Conservation (phyloP, 208 protist genomes). For the Endotrypanum monterogeii region DNA sequence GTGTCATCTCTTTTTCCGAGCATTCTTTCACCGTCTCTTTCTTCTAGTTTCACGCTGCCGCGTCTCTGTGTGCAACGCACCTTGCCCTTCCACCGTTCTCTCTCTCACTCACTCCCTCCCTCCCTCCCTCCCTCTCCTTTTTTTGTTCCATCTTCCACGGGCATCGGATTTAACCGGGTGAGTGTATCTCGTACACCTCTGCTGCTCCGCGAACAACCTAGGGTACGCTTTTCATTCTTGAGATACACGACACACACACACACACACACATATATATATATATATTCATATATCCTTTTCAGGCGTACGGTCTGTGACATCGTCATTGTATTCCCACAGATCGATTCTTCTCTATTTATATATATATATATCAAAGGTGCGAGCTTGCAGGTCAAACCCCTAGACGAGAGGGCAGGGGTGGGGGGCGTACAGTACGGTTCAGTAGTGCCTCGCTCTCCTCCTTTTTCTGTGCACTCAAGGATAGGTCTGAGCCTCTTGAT, state of each 20-base stretch:
- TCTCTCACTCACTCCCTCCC: background rate
- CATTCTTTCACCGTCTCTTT: background rate
- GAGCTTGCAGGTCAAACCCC: no score
- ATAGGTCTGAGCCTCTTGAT: no score
- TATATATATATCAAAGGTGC: no score
- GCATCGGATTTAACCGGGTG: background rate
- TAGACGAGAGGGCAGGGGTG: no score
- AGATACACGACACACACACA: no score
- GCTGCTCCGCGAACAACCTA: background rate
- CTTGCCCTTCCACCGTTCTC: background rate
- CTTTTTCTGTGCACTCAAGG: no score
- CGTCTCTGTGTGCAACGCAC: background rate
- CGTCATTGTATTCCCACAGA: no score
- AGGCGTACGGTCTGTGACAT: no score
- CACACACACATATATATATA: background rate
- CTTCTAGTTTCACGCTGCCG: background rate
- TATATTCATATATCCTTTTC: background rate
- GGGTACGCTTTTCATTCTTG: background rate
- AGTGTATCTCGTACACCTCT: background rate
- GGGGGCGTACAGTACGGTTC: no score
- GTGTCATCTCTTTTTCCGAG: background rate
- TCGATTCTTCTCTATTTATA: no score
- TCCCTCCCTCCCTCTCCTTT: background rate
- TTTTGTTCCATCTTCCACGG: background rate
- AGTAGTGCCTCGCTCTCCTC: no score